Base-by-base conservation (phyloP, 805 yeast species). In the Wickerhamiella siamensis region DNA sequence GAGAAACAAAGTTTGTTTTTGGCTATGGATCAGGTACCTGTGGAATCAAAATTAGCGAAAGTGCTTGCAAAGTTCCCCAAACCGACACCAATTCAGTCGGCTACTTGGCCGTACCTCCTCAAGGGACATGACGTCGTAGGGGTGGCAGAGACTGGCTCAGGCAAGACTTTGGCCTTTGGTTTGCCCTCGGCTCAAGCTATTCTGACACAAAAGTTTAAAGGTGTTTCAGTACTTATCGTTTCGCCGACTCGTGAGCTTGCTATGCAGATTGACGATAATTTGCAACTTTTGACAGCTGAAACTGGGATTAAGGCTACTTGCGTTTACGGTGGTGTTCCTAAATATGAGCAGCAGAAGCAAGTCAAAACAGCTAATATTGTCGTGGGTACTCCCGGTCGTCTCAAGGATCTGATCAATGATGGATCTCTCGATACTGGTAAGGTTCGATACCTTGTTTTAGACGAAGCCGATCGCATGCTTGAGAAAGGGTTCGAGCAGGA, bases 181-280 rank as follows among this genome's bases (percentile, higher is more conserved):
- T 91, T 91, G 26, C 98, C 99, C 38, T 95, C 96, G n/a, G 72
- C 88, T 41, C 70, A 83, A 55, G 76, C 77, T 47, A 65, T 88
- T 43, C 54, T 76, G 33, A 56, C 65, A n/a, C 49, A 47, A 19
- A 42, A 48, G 34, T 37, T 58, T 61, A 31, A 63, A 31, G 79
- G 79, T 16, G 69, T 82, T 43, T 75, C 75, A 53, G 94, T 86
- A 3, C 70, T 91, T 44, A 83, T 83, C 44, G 77, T 91, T 36
- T 86, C 96, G 2, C 99, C 99, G 44, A 91, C 99, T 8, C 79
- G 99, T 70, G 99, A 91, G 64, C 72, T 91, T 55, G 98, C 98
- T 2, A 74, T 88, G 48, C 99, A 91, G 64, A 91, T 77, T 48
- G 80, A 75, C 57, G 96, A 87, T 57, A 86, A 86, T 61, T 66